Conservation (phyloP, 768 basidiomycete species). For the Calvatia gigantea region DNA sequence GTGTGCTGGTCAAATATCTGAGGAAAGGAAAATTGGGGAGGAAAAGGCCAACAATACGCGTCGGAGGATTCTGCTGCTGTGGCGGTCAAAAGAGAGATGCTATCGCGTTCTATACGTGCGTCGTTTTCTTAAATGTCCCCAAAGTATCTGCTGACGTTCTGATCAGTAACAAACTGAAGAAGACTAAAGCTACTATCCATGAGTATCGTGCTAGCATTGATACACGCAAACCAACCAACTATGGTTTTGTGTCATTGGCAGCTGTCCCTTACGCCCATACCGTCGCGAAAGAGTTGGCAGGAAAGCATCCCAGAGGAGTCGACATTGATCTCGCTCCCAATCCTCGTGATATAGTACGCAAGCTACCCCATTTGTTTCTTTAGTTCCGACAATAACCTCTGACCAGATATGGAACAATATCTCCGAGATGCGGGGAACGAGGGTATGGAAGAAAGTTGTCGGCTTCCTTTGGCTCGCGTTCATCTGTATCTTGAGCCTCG, state of each 20-base stretch:
- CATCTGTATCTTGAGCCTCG: slow-evolving; percentile 77
- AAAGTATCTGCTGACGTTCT: background rate
- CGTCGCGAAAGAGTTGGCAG: slow-evolving; percentile 55
- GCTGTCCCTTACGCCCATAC: slow-evolving; percentile 70
- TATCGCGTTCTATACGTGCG: slow-evolving; percentile 34
- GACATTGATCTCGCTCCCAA: slow-evolving; percentile 67
- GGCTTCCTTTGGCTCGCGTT: slow-evolving; percentile 65
- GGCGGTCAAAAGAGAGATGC: slow-evolving; percentile 73
- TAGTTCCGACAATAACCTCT: background rate
- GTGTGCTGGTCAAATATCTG: slow-evolving; percentile 69
- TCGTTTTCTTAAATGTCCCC: background rate
- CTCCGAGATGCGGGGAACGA: slow-evolving; percentile 45
- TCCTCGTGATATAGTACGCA: slow-evolving; percentile 34
- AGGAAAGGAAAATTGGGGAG: slow-evolving; percentile 61
- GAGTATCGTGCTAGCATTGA: slow-evolving; percentile 57
- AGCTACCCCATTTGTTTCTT: background rate
- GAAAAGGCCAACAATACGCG: slow-evolving; percentile 61
- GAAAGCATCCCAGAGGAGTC: slow-evolving; percentile 60
- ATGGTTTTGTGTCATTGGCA: slow-evolving; percentile 75
- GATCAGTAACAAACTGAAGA: slow-evolving; percentile 28
- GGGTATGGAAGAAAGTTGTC: slow-evolving; percentile 44
- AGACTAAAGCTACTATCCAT: slow-evolving; percentile 54
- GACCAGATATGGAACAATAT: slow-evolving; percentile 76
- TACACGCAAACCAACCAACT: slow-evolving; percentile 60
- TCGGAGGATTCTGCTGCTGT: slow-evolving; percentile 67